Evolutionary conservation across 768 basidiomycete genomes (phyloP).

Genomic region (Dictyophora rubrovolvata): DNA sequence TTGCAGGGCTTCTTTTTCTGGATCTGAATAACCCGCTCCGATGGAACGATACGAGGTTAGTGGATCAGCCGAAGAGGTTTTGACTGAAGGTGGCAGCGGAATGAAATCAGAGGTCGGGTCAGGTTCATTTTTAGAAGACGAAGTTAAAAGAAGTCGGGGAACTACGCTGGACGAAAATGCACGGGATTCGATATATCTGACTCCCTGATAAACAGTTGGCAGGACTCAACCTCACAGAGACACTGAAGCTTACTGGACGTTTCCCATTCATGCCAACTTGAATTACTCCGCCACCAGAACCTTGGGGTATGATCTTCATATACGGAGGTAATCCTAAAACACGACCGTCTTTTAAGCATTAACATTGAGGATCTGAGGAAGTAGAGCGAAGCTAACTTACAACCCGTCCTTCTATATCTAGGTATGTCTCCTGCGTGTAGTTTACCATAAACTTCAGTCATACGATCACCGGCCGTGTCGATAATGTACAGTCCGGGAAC

Average conservation of each 20-base stretch:
- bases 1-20: constrained; percentile 21
- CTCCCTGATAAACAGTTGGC: constrained; percentile 24
- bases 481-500: constrained; percentile 33
- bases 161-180: constrained; percentile 44
- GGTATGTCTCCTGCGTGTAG: constrained; percentile 54
- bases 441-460: constrained; percentile 61
- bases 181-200: constrained; percentile 47
- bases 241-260: constrained; percentile 30
- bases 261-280: constrained; percentile 39
- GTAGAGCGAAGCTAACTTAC: constrained; percentile 30
- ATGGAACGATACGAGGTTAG: constrained; percentile 46
- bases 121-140: constrained; percentile 18
- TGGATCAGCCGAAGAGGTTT: constrained; percentile 12
- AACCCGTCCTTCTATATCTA: constrained; percentile 47
- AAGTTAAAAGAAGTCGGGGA: constrained; percentile 34
- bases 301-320: constrained; percentile 36
- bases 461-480: constrained; percentile 36
- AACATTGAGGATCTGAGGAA: neutral
- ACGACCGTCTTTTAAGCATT: constrained; percentile 36
- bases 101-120: constrained; percentile 45
- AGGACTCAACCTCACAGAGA: constrained; percentile 3
- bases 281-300: constrained; percentile 35
- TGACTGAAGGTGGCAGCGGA: constrained; percentile 38
- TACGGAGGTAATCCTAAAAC: constrained; percentile 51
- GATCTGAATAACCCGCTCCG: constrained; percentile 13